phyloP scores from a whole-genome alignment of 2,329 filamentous ascomycete species.

The Aspergillus chevalieri region DNA sequence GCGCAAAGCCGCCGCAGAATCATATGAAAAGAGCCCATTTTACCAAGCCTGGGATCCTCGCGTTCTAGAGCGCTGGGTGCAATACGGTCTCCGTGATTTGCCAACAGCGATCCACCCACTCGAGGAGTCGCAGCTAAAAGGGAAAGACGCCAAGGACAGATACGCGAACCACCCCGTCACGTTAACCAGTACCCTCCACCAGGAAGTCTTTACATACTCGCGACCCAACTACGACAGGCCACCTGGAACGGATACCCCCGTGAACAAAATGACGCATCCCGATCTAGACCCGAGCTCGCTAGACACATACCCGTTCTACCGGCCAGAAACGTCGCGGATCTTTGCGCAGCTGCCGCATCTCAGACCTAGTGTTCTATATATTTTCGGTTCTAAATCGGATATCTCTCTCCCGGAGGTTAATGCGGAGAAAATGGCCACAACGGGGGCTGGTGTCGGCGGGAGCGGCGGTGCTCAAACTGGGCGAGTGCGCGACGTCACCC shows the following conservation, averaged over 20 bases:
- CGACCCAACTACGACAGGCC: conserved; percentile 57
- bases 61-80: conserved; percentile 67
- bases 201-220: conserved; percentile 62
- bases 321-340: conserved; percentile 34
- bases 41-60: conserved; percentile 77
- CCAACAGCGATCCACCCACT: conserved; percentile 51
- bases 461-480: conserved; percentile 57
- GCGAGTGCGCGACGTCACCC: conserved; percentile 58
- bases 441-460: conserved; percentile 36
- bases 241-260: conserved; percentile 24
- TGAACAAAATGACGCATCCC: conserved; percentile 38
- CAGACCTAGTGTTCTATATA: conserved; percentile 42
- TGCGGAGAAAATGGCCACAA: conserved; percentile 36
- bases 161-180: conserved; percentile 52
- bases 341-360: conserved; percentile 37
- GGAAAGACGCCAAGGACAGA: conserved; percentile 6
- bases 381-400: conserved; percentile 40
- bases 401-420: conserved; percentile 34
- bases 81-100: conserved; percentile 67
- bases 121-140: conserved; percentile 10
- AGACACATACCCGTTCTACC: conserved; percentile 38
- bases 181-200: conserved; percentile 71
- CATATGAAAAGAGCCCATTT: conserved; percentile 65
- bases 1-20: conserved; percentile 58
- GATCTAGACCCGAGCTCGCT: conserved; percentile 37